Base-by-base conservation (phyloP, 768 basidiomycete genomes). In the Botryobasidium botryosum region DNA sequence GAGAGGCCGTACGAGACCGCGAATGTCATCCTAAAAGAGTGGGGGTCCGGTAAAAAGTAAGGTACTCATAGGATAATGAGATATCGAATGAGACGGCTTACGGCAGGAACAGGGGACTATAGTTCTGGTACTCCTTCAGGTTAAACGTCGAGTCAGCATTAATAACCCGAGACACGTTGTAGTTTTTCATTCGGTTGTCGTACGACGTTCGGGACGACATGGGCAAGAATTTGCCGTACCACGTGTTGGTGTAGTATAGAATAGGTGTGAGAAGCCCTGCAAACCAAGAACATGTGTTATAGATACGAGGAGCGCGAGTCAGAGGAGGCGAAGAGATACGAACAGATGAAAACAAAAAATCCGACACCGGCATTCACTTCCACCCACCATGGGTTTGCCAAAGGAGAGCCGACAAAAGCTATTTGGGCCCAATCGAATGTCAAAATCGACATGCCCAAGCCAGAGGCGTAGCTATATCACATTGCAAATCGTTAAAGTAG, bases 51-150 rank as follows among this genome's bases (percentile, higher is more conserved):
- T n/a, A n/a, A n/a, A n/a, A n/a, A n/a, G n/a, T n/a, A 40, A 72
- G 8, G 42, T 12, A 63, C 52, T 2, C 57, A 44, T 41, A 42
- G 42, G 32, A 58, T 53, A 41, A n/a, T n/a, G n/a, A n/a, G n/a
- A n/a, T n/a, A n/a, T 60, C n/a, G 80, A 64, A 54, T n/a, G n/a
- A n/a, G n/a, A n/a, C n/a, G n/a, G n/a, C n/a, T n/a, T n/a, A n/a
- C n/a, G 80, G 64, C 54, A 90, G 67, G 65, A 77, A 79, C 45
- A 83, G 65, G 0, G 87, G 86, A 15, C 84, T 88, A 60, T 91
- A 90, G 2, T 70, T 69, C 35, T 68, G 59, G 62, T 87, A 91
- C 55, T 75, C 74, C 37, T 60, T 68, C 32, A 62, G 57, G 55
- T 83, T 72, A 56, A 91, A 83, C 6, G 56, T 42, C 31, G 66